Evolutionary conservation across 805 yeast genomes (phyloP), one percentile per base, ranked within the genome.

Genomic region (Ogataea paradorogensis): DNA sequence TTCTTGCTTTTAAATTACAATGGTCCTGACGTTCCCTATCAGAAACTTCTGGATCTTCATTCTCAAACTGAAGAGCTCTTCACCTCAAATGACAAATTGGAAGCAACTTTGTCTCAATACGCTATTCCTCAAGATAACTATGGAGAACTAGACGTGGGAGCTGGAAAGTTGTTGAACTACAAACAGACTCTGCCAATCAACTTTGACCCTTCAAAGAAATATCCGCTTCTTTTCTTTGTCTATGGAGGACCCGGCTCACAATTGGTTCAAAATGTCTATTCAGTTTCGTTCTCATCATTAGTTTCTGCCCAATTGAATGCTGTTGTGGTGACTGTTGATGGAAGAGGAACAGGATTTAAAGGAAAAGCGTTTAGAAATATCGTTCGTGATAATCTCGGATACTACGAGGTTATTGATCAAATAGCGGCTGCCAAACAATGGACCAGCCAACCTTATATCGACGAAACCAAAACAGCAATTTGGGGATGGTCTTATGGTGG

Each of bases 401-500:
- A 80, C 48, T 79, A 73, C 56, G 99, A 93, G 62, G 84, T 93
- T 1, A 65, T 67, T 20, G 99, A 93, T 61, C 97, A 91, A 63
- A 84, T 93, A 27, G 66, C 78, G 0, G 95, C 95, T 4, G 99
- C 95, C 2, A 76, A 78, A 48, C 47, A 70, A 1, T 91, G 93
- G 84, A 71, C 77, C 3, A 33, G 63, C 4, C 76, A 74, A 50
- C 43, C 69, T 2, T 91, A 82, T 55, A 83, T 93, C 29, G 85
- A 90, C 57, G 61, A 67, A 16, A 66, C 72, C 3, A 74, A 77
- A 45, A 80, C 87, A 9, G 95, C 95, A 0, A 77, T 91, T 40
- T 93, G 97, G 91, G 99, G 99, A 7, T 93, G 99, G 99, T 85
- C 95, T 15, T 93, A 91, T 59, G 99, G 99, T 33, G 99, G 98